Base-by-base conservation (phyloP, 148 eudicot species). In the Chenopodium suecicum region DNA sequence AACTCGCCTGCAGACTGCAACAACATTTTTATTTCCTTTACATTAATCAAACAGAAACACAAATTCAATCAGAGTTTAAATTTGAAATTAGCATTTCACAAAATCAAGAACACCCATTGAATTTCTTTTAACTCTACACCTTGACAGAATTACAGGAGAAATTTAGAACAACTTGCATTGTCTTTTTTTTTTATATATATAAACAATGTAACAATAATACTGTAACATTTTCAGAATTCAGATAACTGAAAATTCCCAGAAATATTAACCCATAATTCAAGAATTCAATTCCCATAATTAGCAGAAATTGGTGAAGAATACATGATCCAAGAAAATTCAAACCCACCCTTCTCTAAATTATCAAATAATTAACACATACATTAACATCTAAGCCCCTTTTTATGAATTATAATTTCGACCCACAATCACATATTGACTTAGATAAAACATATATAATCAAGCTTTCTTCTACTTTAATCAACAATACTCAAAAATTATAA, bases 1-100 rank as follows among this genome's bases (percentile, higher is more conserved):
- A 65, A 9, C 31, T 73, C 41, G 73, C 12, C 2, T 63, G 60
- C 70, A 76, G 44, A 37, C 84, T 77, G 66, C 50, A 82, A 76
- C 69, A 76, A 58, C 65, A 44, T 46, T 54, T 73, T 62, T 71
- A 69, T 47, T 60, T 11, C 10, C 32, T 6, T 62, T 70, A 12
- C 1, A 32, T 70, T 70, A 19, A 52, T 71, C 52, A 22, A 62
- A 62, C 27, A 20, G 32, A 34, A 22, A 23, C n/a, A 9, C 31
- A 14, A 68, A 67, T 67, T 16, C 70, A 67, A 13, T 29, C 70
- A 68, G 22, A 31, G 14, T 37, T 27, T 67, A 62, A 2, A 10
- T 23, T 20, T 22, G 22, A 62, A 2, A 10, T 23, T 20, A 62
- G 22, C 25, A 62, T 4, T 19, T 14, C 63, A 48, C 20, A 56